Conservation (phyloP, 106 monocot genomes). For the Triglochin maritima region DNA sequence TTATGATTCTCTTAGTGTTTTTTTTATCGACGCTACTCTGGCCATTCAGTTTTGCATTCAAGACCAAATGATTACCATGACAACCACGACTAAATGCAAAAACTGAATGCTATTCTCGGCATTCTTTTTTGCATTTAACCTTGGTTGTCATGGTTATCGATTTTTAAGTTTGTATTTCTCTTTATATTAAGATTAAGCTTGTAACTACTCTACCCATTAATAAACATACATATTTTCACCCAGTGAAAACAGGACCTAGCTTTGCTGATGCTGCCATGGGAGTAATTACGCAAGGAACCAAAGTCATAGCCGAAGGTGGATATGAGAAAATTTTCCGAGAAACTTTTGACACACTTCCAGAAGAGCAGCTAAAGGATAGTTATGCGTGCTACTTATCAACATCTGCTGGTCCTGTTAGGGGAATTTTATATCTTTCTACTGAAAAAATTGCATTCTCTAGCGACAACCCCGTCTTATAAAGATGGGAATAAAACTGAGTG, state of each 20-base stretch:
- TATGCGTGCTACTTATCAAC: slow-evolving; percentile 25
- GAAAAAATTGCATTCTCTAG: slow-evolving; percentile 27
- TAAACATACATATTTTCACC: neutral
- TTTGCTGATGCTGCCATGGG: slow-evolving; percentile 27
- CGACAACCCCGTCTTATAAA: slow-evolving; percentile 19
- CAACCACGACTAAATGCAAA: no score
- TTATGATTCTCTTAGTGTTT: no score
- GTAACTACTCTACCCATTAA: no score
- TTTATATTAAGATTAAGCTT: no score
- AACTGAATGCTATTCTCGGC: no score
- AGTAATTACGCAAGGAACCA: slow-evolving; percentile 20
- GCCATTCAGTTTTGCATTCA: no score
- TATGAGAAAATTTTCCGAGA: slow-evolving; percentile 24
- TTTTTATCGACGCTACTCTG: no score
- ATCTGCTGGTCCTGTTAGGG: slow-evolving; percentile 25
- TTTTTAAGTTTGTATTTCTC: no score
- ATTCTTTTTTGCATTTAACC: no score
- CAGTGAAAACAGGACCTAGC: slow-evolving; percentile 29
- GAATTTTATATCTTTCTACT: slow-evolving; percentile 19
- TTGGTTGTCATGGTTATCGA: no score
- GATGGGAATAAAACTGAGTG: slow-evolving; percentile 25
- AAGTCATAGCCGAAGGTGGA: slow-evolving; percentile 28
- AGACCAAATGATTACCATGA: no score
- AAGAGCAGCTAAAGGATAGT: slow-evolving; percentile 19
- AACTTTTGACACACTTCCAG: slow-evolving; percentile 19